Conservation (phyloP, 2,329 filamentous ascomycete species). For the Fusarium tjaetaba region DNA sequence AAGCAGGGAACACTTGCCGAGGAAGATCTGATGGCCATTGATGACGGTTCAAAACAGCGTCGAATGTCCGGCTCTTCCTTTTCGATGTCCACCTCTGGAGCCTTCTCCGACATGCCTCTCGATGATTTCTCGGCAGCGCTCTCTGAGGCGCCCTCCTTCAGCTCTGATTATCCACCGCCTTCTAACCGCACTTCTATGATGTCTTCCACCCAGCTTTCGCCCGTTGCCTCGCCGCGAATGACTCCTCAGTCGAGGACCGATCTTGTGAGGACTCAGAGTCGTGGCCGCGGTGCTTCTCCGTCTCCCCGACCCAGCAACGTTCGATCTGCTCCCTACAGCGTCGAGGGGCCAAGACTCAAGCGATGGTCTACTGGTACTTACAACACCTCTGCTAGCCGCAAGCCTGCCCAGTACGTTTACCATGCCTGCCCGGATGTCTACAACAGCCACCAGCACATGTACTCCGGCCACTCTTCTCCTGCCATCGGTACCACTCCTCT, state of each 20-base stretch:
- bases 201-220: slow-evolving; percentile 76
- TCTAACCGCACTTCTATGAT: slow-evolving; percentile 77
- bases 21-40: slow-evolving; percentile 60
- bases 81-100: slow-evolving; percentile 74
- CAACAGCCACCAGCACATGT: slow-evolving; percentile 65
- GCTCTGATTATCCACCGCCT: slow-evolving; percentile 72
- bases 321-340: slow-evolving; percentile 75
- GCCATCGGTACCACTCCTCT: slow-evolving; percentile 58
- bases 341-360: slow-evolving; percentile 74
- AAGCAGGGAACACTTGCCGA: slow-evolving; percentile 62
- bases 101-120: slow-evolving; percentile 74
- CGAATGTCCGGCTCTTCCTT: slow-evolving; percentile 79
- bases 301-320: slow-evolving; percentile 72
- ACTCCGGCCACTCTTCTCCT: slow-evolving; percentile 52
- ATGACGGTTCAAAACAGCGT: slow-evolving; percentile 64
- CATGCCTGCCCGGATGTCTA: slow-evolving; percentile 69
- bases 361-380: slow-evolving; percentile 83
- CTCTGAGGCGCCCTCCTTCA: slow-evolving; percentile 74
- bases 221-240: slow-evolving; percentile 76
- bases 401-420: slow-evolving; percentile 70
- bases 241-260: slow-evolving; percentile 69
- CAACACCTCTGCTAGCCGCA: slow-evolving; percentile 63
- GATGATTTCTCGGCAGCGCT: slow-evolving; percentile 75
- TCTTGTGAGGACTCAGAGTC: slow-evolving; percentile 71
- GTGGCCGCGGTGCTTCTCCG: slow-evolving; percentile 73